phyloP scores from a whole-genome alignment of 306 rosid genomes.

The Cicer chorassanicum region DNA sequence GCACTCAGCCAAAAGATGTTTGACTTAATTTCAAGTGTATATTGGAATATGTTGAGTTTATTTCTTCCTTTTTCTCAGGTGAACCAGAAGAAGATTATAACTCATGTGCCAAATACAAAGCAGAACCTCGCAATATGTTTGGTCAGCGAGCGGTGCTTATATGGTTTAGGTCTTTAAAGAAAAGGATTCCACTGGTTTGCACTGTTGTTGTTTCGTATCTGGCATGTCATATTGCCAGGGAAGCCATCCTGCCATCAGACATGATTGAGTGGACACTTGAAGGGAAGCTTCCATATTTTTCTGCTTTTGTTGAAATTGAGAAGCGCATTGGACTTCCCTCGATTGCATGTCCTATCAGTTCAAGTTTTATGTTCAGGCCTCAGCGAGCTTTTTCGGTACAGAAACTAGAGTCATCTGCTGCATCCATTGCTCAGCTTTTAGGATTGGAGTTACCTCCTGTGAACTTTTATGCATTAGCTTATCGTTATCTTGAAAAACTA shows the following conservation, averaged over 20 bases:
- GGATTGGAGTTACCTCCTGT: conserved; percentile 86
- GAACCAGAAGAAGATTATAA: conserved; percentile 52
- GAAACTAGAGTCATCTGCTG: conserved; percentile 73
- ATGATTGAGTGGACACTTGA: conserved; percentile 76
- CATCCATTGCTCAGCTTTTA: conserved; percentile 69
- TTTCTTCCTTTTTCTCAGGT: conserved; percentile 56
- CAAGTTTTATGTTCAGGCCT: conserved; percentile 77
- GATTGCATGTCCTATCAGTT: conserved; percentile 76
- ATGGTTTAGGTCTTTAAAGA: conserved; percentile 74
- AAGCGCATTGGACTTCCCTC: conserved; percentile 64
- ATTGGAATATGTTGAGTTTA: conserved; percentile 42
- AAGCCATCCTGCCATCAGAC: conserved; percentile 78
- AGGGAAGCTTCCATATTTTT: conserved; percentile 87
- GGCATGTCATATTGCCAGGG: conserved; percentile 86
- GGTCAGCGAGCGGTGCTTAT: conserved; percentile 66
- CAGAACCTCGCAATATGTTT: conserved; percentile 63
- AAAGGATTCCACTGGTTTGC: conserved; percentile 64
- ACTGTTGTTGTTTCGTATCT: conserved; percentile 71
- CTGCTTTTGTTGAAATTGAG: conserved; percentile 79
- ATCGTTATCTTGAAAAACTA: conserved; percentile 61
- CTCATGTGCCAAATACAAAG: conserved; percentile 43
- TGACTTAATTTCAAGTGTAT: conserved; percentile 31
- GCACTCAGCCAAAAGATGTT: background rate
- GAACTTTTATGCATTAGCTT: conserved; percentile 76
- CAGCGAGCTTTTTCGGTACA: conserved; percentile 60